Evolutionary conservation across 2,329 filamentous ascomycete species (phyloP).

Genomic region (Orbilia javanica): DNA sequence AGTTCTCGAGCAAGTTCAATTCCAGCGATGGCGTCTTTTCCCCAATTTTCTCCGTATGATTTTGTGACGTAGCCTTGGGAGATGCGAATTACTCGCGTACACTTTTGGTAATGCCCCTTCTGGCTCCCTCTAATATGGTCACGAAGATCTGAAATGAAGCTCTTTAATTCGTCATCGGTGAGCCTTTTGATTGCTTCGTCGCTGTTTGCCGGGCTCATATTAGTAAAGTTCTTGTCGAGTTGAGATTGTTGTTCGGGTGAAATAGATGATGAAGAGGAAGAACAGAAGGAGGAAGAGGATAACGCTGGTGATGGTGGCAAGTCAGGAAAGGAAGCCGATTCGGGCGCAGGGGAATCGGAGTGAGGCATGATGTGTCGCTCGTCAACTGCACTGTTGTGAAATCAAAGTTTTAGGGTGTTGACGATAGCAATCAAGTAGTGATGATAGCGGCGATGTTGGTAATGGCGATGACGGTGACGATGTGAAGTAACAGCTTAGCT

Average conservation of each 20-base stretch:
- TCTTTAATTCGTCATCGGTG: neutral
- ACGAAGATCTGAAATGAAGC: neutral
- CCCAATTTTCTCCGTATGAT: neutral
- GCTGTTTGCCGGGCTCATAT: neutral
- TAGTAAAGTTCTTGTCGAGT: neutral
- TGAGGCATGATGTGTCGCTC: neutral
- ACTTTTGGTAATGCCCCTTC: neutral
- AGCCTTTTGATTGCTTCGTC: neutral
- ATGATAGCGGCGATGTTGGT: too few species aligned
- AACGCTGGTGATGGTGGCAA: neutral
- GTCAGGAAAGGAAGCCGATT: neutral
- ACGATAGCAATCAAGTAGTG: too few species aligned
- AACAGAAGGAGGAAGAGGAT: too few species aligned
- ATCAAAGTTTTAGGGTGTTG: neutral
- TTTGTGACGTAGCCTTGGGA: slow-evolving; percentile 3
- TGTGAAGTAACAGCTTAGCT: too few species aligned
- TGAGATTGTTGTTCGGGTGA: too few species aligned
- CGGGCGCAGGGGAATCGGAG: neutral
- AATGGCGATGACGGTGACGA: too few species aligned
- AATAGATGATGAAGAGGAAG: too few species aligned
- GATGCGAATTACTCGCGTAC: neutral
- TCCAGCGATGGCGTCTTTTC: neutral
- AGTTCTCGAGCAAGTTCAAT: neutral
- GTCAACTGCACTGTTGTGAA: neutral
- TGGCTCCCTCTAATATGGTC: too few species aligned